phyloP scores from a whole-genome alignment of 306 rosid species.

The Prinsepia uniflora region DNA sequence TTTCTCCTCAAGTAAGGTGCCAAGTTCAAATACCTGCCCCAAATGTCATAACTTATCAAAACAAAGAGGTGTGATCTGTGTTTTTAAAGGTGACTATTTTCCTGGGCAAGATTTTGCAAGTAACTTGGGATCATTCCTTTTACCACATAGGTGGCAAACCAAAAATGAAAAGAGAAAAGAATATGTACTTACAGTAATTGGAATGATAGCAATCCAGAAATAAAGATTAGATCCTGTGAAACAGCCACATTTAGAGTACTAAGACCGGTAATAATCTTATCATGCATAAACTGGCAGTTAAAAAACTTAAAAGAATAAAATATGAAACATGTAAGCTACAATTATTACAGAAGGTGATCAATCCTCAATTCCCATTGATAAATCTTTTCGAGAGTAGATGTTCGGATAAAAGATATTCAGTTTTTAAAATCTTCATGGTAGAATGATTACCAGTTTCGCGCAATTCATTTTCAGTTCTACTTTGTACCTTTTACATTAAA shows the following conservation, averaged over 20 bases:
- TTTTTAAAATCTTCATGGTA: not conserved
- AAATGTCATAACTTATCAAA: not conserved
- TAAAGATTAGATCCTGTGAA: constrained; percentile 88
- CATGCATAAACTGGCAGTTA: not conserved
- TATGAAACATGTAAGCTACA: not conserved
- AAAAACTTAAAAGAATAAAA: not conserved
- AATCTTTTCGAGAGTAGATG: not conserved
- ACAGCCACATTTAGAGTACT: constrained; percentile 20
- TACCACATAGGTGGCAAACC: not conserved
- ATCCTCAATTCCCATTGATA: not conserved
- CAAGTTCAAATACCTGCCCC: constrained; percentile 3
- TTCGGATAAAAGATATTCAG: not conserved
- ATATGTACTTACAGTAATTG: constrained; percentile 61
- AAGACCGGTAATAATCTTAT: constrained; percentile 17
- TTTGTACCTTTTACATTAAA: constrained; percentile 79
- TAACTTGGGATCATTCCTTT: not conserved
- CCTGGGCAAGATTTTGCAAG: not conserved
- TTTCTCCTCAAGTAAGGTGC: not conserved
- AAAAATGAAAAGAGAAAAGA: constrained; percentile 14
- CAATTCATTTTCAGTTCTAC: constrained; percentile 9
- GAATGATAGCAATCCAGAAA: constrained; percentile 96
- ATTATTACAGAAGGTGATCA: not conserved
- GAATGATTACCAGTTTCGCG: not conserved
- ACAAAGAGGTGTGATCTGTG: constrained; percentile 2
- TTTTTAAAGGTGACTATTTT: not conserved